phyloP scores from a whole-genome alignment of 73 alveolate species.

The Symbiodinium natans region DNA sequence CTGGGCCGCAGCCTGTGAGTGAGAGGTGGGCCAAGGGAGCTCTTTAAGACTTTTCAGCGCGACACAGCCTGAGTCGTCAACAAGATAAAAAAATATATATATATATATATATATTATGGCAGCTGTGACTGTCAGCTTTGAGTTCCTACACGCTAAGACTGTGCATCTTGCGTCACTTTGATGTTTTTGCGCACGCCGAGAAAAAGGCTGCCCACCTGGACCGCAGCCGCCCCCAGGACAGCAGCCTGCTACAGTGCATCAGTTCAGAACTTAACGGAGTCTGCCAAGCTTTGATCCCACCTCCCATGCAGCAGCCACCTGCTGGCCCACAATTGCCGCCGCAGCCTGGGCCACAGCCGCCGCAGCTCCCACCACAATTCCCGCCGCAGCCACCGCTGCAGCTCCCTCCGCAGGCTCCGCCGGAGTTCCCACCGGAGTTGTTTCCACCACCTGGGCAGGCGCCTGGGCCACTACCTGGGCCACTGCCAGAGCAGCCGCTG shows the following conservation, averaged over 20 bases:
- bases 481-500: not conserved
- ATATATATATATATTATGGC: too few species aligned
- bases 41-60: too few species aligned
- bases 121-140: too few species aligned
- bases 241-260: conserved; percentile 5
- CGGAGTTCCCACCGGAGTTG: not conserved
- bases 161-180: too few species aligned
- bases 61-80: too few species aligned
- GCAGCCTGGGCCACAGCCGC: conserved; percentile 34
- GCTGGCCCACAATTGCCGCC: not conserved
- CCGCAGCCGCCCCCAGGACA: not conserved
- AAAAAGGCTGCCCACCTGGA: not conserved
- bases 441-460: not conserved
- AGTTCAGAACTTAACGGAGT: too few species aligned
- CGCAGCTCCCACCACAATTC: not conserved
- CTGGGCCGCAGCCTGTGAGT: not conserved
- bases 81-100: too few species aligned
- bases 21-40: too few species aligned
- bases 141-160: too few species aligned
- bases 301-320: conserved; percentile 12
- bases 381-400: conserved; percentile 34
- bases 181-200: too few species aligned
- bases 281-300: not conserved
- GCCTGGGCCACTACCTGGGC: not conserved
- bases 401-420: conserved; percentile 14